Base-by-base conservation (phyloP, 2,329 filamentous ascomycete genomes). In the Aureobasidium mangrovei region DNA sequence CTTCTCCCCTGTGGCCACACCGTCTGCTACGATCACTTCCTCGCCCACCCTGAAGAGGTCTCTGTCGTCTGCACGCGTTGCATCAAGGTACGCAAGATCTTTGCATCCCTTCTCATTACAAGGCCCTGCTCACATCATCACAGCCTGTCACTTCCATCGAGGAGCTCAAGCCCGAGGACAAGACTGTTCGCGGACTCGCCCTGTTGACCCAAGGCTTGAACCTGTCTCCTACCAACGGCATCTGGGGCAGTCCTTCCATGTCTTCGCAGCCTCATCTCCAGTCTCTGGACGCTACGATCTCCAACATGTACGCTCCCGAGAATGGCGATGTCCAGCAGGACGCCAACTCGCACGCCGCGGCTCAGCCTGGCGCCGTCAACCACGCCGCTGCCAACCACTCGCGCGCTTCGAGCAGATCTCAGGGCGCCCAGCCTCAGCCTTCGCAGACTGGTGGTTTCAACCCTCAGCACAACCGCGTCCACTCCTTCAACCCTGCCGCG, bases 1-100 rank as follows among this genome's bases (percentile, higher is more conserved):
- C 33, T 58, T n/a, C 7, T 28, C 3, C 56, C 56, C n/a, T 58
- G 56, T 28, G 31, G 35, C 8, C 56, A 58, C 44, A 48, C 29
- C 7, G 33, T 58, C 36, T 58, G 56, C 53, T 49, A 58, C 33
- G 49, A 56, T 18, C 56, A 58, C 44, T 41, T 45, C 29, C 27
- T 48, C 7, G 48, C 26, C 2, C 38, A 52, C 8, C 46, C 49
- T 27, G 46, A 43, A 9, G 54, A 24, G 9, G 6, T 29, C 29
- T 3, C 40, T 40, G 36, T 38, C 36, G 27, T 47, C 35, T 57
- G 56, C 26, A 39, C 29, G 3, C 38, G 10, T 38, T 57, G 56
- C 36, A 32, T 32, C 3, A 40, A 57, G 33, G 56, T 54, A 26
- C 35, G 44, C 27, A 5, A 9, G n/a, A 18, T 41, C 32, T 28